A percentile compares a stretch with the other conserved stretches of the same genome.
Conservation (phyloP, 257 asterid species). For the Lycium barbarum region DNA sequence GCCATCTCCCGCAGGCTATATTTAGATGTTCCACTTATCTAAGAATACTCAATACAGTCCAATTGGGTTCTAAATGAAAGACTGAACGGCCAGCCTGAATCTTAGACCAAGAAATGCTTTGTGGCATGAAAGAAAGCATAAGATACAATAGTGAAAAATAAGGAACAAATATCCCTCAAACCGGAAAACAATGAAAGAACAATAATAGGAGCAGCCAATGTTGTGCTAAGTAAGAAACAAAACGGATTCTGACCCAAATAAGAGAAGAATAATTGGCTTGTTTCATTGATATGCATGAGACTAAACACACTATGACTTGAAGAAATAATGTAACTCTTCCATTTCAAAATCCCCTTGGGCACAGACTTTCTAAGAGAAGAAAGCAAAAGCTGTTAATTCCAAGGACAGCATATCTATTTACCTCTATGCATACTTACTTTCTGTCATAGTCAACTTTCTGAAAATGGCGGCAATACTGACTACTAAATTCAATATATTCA, state of each 20-base stretch:
- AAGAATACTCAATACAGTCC: too few relatives aligned
- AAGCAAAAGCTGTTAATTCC: conserved; percentile 5
- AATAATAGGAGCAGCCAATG: background rate
- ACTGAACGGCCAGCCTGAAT: too few relatives aligned
- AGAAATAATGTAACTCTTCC: background rate
- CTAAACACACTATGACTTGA: background rate
- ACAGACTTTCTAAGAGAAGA: background rate
- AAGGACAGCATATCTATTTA: background rate
- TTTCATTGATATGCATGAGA: conserved; percentile 1
- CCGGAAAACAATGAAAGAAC: too few relatives aligned
- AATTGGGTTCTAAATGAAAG: too few relatives aligned
- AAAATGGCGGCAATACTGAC: background rate
- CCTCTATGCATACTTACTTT: background rate
- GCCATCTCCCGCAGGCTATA: background rate
- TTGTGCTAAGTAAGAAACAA: background rate
- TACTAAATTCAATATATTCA: background rate
- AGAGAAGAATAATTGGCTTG: background rate
- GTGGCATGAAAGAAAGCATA: too few relatives aligned
- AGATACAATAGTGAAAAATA: too few relatives aligned
- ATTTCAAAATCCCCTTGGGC: conserved; percentile 8
- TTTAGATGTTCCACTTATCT: background rate
- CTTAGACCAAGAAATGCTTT: too few relatives aligned
- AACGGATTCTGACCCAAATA: background rate
- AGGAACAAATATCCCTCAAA: too few relatives aligned
- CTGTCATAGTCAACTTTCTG: background rate